These are phyloP conservation scores for Simplicillium aogashimaense DNA, from an alignment of 2,329 filamentous ascomycete genomes.

Conservation along the genomic window DNA sequence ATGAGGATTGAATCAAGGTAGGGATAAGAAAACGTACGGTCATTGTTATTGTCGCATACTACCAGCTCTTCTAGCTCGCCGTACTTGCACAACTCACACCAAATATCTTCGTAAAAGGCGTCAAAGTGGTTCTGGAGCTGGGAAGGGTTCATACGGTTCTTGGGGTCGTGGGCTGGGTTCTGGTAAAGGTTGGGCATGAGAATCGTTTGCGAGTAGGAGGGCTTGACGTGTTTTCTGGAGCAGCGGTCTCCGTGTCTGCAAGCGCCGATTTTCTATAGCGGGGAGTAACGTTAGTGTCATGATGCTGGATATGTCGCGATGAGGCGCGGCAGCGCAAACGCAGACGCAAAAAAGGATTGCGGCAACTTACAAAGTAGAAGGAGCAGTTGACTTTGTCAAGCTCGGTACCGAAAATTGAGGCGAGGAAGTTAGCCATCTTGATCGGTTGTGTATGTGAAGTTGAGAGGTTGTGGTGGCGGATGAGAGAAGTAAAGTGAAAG, in stretches of 20 bases:
- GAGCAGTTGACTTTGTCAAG: slow-evolving; percentile 99
- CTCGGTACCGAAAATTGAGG: slow-evolving; percentile 98
- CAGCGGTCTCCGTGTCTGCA: slow-evolving; percentile 98
- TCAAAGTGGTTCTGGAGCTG: slow-evolving; percentile 99
- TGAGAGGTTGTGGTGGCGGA: background rate
- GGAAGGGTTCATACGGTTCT: slow-evolving; percentile 90
- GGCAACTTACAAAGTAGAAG: slow-evolving; percentile 60
- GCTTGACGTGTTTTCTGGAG: slow-evolving; percentile 98
- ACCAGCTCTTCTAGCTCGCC: slow-evolving; percentile 96
- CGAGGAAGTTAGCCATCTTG: slow-evolving; percentile 92
- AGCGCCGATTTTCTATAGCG: slow-evolving; percentile 86
- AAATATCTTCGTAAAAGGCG: slow-evolving; percentile 99
- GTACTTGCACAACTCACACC: slow-evolving; percentile 99
- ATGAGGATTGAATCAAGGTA: background rate
- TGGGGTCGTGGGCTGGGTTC: slow-evolving; percentile 93
- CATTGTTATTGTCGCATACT: slow-evolving; percentile 99
- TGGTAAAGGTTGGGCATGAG: slow-evolving; percentile 98
- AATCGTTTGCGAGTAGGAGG: slow-evolving; percentile 94
- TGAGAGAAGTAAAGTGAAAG: slow-evolving; percentile 1
- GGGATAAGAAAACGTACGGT: slow-evolving; percentile 50
- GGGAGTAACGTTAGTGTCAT: slow-evolving; percentile 7
- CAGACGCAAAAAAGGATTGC: no score
- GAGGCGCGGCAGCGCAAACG: background rate
- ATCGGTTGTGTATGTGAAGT: slow-evolving; percentile 3
- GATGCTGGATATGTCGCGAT: background rate